phyloP scores from a whole-genome alignment of 1,284 basidiomycete genomes.

The Ganoderma boninense region DNA sequence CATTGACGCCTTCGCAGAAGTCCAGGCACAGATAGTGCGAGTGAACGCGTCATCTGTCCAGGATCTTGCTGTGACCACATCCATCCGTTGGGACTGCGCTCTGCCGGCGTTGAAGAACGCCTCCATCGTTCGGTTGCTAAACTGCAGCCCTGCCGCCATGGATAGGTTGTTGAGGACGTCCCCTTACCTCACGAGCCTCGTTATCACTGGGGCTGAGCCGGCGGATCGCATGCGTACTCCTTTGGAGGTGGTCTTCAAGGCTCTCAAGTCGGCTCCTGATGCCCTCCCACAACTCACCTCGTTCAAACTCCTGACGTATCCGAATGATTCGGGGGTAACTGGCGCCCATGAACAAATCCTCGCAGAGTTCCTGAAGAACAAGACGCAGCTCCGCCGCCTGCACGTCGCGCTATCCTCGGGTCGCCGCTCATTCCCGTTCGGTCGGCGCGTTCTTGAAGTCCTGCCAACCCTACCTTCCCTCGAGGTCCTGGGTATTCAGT shows the following conservation, averaged over 20 bases:
- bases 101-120: not conserved
- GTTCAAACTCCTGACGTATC: not conserved
- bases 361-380: not conserved
- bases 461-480: not conserved
- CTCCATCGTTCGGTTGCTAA: not conserved
- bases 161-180: not conserved
- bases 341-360: not conserved
- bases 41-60: not conserved
- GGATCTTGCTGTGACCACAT: not conserved
- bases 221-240: not conserved
- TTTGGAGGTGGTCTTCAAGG: not conserved
- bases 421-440: not conserved
- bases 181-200: not conserved
- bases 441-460: not conserved
- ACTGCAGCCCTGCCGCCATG: not conserved
- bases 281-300: not conserved
- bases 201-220: not conserved
- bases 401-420: not conserved
- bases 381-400: not conserved
- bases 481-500: not conserved
- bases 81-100: not conserved
- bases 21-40: not conserved
- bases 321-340: not conserved
- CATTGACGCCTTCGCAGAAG: not conserved
- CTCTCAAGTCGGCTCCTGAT: not conserved